Percentiles rank a stretch among this genome's conserved stretches.
phyloP scores from a whole-genome alignment of 176 grass and related monocot species.

The Oryza rufipogon region DNA sequence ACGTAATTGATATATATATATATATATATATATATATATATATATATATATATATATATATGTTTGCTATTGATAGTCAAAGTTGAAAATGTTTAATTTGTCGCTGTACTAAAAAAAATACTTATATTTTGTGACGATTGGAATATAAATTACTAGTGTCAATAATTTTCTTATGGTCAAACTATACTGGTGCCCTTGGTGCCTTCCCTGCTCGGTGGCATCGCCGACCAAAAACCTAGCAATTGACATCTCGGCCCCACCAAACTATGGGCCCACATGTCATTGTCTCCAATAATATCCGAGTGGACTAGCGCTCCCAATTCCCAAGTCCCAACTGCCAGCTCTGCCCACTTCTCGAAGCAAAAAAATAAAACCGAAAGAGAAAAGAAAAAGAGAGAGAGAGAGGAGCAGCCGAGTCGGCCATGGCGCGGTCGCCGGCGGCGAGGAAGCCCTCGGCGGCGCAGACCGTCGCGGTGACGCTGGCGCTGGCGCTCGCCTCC shows the following conservation, averaged over 20 bases:
- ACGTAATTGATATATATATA: no score
- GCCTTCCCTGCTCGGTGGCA: no score
- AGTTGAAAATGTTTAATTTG: no score
- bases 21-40: no score
- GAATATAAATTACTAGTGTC: no score
- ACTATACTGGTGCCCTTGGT: no score
- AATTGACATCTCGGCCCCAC: neutral
- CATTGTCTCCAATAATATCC: neutral
- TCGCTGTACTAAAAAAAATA: no score
- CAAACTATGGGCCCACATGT: neutral
- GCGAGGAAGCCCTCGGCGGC: constrained; percentile 48
- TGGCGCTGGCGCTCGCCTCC: constrained; percentile 43
- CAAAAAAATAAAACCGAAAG: neutral
- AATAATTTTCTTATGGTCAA: no score
- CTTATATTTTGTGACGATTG: no score
- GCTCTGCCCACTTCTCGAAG: neutral
- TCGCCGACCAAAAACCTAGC: neutral
- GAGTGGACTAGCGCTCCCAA: neutral
- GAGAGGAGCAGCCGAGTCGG: constrained; percentile 5
- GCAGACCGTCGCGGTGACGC: constrained; percentile 26
- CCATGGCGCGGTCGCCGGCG: constrained; percentile 45
- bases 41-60: no score
- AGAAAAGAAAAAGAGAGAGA: neutral
- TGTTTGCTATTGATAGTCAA: no score
- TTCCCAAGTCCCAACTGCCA: neutral